A percentile compares a stretch with the other conserved stretches of the same genome.
Evolutionary conservation across 257 asterid species (phyloP).

Genomic region (Paraleonurus japonicus): DNA sequence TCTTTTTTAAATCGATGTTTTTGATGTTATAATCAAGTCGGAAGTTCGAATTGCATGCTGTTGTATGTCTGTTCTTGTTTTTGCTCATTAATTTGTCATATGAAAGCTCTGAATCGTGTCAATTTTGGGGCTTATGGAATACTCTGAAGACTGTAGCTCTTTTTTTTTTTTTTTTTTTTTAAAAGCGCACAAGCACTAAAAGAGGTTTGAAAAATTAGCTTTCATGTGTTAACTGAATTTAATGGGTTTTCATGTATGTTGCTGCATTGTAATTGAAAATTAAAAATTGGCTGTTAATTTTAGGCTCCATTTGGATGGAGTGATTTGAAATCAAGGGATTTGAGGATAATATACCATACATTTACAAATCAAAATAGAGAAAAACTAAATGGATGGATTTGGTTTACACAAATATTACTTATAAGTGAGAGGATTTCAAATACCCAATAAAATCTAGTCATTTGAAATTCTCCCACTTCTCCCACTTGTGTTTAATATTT

Average conservation of each 20-base stretch:
- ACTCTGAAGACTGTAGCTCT: not conserved
- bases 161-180: not conserved
- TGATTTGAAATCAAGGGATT: no score
- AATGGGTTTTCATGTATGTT: not conserved
- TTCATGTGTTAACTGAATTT: slow-evolving; percentile 1
- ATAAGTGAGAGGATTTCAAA: no score
- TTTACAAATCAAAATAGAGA: no score
- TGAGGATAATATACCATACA: no score
- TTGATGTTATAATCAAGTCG: not conserved
- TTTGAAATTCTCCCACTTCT: no score
- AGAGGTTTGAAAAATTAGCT: not conserved
- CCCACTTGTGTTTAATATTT: no score
- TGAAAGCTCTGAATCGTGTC: not conserved
- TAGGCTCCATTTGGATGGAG: no score
- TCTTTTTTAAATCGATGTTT: not conserved
- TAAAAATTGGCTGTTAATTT: not conserved
- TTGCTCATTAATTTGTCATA: not conserved
- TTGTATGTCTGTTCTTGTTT: not conserved
- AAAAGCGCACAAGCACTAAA: not conserved
- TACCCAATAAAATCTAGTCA: no score
- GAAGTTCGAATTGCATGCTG: not conserved
- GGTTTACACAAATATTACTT: no score
- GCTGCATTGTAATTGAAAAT: not conserved
- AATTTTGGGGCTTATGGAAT: not conserved
- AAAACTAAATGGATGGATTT: no score